A percentile compares a stretch with the other conserved stretches of the same genome.
phyloP scores from a whole-genome alignment of 73 alveolate genomes.

The Tetrahymena elliotti region DNA sequence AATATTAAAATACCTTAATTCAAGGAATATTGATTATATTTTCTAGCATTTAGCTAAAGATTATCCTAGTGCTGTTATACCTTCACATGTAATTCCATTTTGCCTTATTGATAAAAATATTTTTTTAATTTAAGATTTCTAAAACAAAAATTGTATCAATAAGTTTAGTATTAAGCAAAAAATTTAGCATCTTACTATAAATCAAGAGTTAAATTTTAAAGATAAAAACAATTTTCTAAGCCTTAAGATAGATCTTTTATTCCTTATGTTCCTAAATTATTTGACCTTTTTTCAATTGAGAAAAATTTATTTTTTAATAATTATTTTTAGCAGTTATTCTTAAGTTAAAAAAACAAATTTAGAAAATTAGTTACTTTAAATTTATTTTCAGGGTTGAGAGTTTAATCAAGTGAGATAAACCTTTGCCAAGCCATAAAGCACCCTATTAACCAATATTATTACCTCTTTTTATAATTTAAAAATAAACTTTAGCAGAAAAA shows the following conservation, averaged over 20 bases:
- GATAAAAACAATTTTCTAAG: not conserved
- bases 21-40: no score
- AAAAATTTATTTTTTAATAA: no score
- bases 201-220: not conserved
- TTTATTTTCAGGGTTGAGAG: not conserved
- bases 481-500: no score
- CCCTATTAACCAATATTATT: not conserved
- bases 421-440: not conserved
- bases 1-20: no score
- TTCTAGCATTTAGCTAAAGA: no score
- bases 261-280: not conserved
- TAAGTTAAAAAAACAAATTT: no score
- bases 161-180: not conserved
- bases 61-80: no score
- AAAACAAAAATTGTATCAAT: no score
- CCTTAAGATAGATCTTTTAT: not conserved
- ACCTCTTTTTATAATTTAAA: not conserved
- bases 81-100: no score
- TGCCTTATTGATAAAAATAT: no score
- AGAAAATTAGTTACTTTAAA: not conserved
- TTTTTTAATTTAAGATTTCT: no score
- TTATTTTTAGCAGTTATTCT: no score
- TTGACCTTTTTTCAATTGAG: not conserved
- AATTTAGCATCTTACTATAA: not conserved
- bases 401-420: not conserved